Evolutionary conservation across 306 rosid genomes (phyloP).

Genomic region (Lathyrus aphaca): DNA sequence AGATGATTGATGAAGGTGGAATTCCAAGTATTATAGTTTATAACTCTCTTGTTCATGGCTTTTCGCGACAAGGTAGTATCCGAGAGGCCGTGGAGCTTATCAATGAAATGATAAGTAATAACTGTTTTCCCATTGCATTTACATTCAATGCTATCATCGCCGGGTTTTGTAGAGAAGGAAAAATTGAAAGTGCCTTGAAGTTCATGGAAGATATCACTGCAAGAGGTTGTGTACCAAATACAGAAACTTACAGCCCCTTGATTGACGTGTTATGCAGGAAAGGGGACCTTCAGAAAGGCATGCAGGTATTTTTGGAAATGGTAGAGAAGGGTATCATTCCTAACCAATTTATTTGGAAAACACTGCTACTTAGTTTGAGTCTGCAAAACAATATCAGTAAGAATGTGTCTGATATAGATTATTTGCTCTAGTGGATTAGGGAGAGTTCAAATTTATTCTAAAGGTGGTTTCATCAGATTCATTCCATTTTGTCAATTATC

Average conservation of each 20-base stretch:
- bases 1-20: constrained; percentile 60
- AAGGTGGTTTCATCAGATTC: neutral
- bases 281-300: constrained; percentile 61
- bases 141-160: constrained; percentile 62
- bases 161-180: constrained; percentile 59
- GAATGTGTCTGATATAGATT: constrained; percentile 31
- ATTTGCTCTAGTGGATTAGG: constrained; percentile 34
- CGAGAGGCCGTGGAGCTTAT: constrained; percentile 65
- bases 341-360: constrained; percentile 56
- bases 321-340: constrained; percentile 57
- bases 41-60: constrained; percentile 53
- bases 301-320: constrained; percentile 53
- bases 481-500: neutral
- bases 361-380: constrained; percentile 48
- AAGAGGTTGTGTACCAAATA: constrained; percentile 58
- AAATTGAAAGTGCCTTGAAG: constrained; percentile 57
- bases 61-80: constrained; percentile 49
- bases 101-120: constrained; percentile 63
- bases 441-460: constrained; percentile 26
- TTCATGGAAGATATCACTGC: constrained; percentile 60
- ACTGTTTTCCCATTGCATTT: constrained; percentile 58
- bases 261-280: constrained; percentile 53
- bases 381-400: constrained; percentile 46
- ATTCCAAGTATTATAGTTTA: constrained; percentile 66
- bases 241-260: constrained; percentile 53